Evolutionary conservation across 805 yeast genomes (phyloP), one percentile per base, ranked within the genome.

Genomic region (Millerago galiae): DNA sequence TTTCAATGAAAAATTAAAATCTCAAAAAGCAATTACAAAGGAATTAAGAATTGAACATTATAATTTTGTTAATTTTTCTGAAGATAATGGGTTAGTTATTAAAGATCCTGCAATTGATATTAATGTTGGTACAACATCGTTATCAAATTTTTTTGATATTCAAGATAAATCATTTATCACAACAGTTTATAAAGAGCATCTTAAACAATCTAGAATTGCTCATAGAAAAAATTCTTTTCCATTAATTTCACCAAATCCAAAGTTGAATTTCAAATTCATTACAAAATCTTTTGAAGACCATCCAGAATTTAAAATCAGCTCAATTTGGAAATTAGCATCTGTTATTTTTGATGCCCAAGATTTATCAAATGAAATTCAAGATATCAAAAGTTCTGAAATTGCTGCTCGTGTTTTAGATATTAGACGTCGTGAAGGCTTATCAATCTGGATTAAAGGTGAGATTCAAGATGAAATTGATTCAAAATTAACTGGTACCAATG

Each of bases 281-380:
- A 47, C 54, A 40, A 40, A 52, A 41, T 34, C 52, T 26, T 44
- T 49, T 48, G 35, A 34, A 9, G 38, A 48, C 8, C 46, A 39
- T 8, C 31, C 49, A 8, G 45, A 53, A 8, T 27, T 45, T 1
- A 61, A 61, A 10, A 68, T 62, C 34, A 49, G 49, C 25, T 53
- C 57, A 4, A 50, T 71, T 11, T 74, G 88, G 77, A 66, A 68
- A n/a, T 63, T 84, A 34, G 74, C 83, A 1, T 74, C 85, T 1
- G 70, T 78, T 16, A 63, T 89, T 34, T 83, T 83, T 60, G 86
- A 79, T 55, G 64, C 39, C 8, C 38, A 35, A 11, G 37, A 65
- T 15, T 47, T 54, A 21, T 36, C 38, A 5, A 28, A 42, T 17
- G 48, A 48, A 10, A 36, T 56, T 6, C 52, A 52, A 5, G 47